phyloP scores from a whole-genome alignment of 306 rosid genomes.

The Prosopis cineraria region DNA sequence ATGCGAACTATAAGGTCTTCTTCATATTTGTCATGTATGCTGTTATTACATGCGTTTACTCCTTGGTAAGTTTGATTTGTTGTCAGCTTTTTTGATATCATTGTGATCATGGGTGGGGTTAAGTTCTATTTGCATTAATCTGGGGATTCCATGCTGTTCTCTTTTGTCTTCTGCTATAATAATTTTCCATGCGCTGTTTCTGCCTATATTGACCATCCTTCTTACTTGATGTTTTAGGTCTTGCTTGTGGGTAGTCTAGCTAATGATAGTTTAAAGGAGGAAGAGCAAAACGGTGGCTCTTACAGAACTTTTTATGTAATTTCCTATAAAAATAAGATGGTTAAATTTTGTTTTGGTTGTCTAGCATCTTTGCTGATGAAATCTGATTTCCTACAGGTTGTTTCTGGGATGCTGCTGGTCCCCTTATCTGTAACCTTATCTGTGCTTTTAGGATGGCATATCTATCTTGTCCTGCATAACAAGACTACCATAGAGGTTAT shows the following conservation, averaged over 20 bases:
- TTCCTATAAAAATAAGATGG: background rate
- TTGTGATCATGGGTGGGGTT: constrained; percentile 20
- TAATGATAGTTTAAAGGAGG: constrained; percentile 59
- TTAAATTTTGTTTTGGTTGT: constrained; percentile 19
- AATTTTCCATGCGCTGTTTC: background rate
- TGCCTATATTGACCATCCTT: constrained; percentile 23
- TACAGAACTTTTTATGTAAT: constrained; percentile 81
- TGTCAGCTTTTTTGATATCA: constrained; percentile 20
- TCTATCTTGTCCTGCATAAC: constrained; percentile 82
- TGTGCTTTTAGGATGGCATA: constrained; percentile 90
- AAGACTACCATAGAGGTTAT: constrained; percentile 94
- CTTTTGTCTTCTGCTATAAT: constrained; percentile 14
- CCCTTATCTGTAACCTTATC: constrained; percentile 72
- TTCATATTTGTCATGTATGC: constrained; percentile 84
- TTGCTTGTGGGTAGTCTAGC: constrained; percentile 85
- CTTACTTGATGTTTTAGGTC: constrained; percentile 56
- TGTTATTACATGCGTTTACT: constrained; percentile 75
- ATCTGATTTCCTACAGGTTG: constrained; percentile 54
- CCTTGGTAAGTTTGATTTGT: constrained; percentile 71
- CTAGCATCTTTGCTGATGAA: constrained; percentile 39
- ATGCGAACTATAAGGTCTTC: constrained; percentile 88
- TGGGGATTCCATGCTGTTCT: background rate
- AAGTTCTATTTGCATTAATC: constrained; percentile 21
- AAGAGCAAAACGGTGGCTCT: constrained; percentile 62
- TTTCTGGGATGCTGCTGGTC: constrained; percentile 77